A percentile compares a stretch with the other conserved stretches of the same genome.
These are phyloP conservation scores for Ogataea pini DNA, from an alignment of 805 yeast genomes.

Conservation along the genomic window DNA sequence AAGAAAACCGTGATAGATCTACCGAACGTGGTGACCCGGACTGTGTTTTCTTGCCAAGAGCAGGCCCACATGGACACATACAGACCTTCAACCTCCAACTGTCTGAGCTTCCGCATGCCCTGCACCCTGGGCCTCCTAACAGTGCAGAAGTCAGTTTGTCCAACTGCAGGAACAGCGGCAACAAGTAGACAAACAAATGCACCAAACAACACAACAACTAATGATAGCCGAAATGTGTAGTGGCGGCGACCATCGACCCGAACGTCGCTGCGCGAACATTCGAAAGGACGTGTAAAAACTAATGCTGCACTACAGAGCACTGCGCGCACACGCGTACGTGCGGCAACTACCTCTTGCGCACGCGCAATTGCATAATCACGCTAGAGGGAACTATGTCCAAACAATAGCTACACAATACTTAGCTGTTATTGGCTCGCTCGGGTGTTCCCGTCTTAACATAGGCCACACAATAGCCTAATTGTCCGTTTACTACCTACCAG, in stretches of 20 bases:
- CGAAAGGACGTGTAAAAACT: neutral
- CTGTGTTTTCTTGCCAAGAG: no score
- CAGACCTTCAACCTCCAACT: no score
- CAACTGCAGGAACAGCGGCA: neutral
- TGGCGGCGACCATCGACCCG: neutral
- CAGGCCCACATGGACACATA: no score
- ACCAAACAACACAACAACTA: neutral
- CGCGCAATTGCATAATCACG: neutral
- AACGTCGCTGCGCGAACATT: no score
- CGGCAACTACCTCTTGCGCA: no score
- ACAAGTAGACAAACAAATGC: neutral
- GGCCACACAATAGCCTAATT: constrained; percentile 5
- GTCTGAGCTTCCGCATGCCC: no score
- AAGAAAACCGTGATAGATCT: no score
- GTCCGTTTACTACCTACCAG: constrained; percentile 1
- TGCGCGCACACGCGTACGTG: constrained; percentile 1
- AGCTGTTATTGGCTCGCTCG: constrained; percentile 5
- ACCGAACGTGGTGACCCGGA: no score
- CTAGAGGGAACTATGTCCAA: neutral
- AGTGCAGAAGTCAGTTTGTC: no score
- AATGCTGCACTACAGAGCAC: neutral
- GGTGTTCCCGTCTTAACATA: neutral
- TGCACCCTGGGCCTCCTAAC: no score
- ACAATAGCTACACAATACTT: constrained; percentile 3
- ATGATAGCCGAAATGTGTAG: neutral